Conservation (phyloP, 2,329 filamentous ascomycete species). For the Fusarium papillatum region DNA sequence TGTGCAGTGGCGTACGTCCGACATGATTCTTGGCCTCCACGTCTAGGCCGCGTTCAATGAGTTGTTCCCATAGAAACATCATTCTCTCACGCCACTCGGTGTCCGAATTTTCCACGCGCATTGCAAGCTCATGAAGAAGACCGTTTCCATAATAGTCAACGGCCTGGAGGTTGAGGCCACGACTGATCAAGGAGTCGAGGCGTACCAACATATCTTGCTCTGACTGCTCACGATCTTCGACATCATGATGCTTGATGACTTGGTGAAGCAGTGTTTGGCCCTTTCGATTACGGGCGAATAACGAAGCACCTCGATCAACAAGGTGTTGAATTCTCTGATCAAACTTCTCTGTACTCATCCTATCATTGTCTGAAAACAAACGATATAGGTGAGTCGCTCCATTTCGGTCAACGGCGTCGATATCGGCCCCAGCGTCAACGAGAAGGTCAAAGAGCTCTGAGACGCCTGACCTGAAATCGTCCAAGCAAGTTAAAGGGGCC, state of each 20-base stretch:
- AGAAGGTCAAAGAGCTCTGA: slow-evolving; percentile 3
- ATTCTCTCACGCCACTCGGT: background rate
- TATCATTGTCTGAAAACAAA: background rate
- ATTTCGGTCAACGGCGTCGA: slow-evolving; percentile 27
- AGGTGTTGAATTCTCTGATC: slow-evolving; percentile 19
- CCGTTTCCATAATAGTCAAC: slow-evolving; percentile 38
- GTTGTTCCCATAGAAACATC: slow-evolving; percentile 14
- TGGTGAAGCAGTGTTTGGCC: slow-evolving; percentile 37
- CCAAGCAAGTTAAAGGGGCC: slow-evolving; percentile 28
- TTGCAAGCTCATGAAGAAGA: slow-evolving; percentile 39
- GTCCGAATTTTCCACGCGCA: background rate
- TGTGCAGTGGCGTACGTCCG: slow-evolving; percentile 41
- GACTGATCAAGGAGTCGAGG: slow-evolving; percentile 15
- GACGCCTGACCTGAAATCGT: too few species aligned
- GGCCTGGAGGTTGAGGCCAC: slow-evolving; percentile 19
- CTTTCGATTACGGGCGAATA: slow-evolving; percentile 17
- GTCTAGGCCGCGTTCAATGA: slow-evolving; percentile 28
- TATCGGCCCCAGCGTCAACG: slow-evolving; percentile 34
- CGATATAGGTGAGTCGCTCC: slow-evolving; percentile 36
- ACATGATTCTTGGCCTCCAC: slow-evolving; percentile 30
- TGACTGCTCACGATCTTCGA: background rate
- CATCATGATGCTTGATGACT: background rate
- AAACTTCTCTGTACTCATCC: background rate
- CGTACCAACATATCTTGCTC: background rate
- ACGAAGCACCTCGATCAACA: slow-evolving; percentile 26